These are phyloP conservation scores for Gossypium trilobum DNA, from an alignment of 441 rosid genomes.

Conservation along the genomic window DNA sequence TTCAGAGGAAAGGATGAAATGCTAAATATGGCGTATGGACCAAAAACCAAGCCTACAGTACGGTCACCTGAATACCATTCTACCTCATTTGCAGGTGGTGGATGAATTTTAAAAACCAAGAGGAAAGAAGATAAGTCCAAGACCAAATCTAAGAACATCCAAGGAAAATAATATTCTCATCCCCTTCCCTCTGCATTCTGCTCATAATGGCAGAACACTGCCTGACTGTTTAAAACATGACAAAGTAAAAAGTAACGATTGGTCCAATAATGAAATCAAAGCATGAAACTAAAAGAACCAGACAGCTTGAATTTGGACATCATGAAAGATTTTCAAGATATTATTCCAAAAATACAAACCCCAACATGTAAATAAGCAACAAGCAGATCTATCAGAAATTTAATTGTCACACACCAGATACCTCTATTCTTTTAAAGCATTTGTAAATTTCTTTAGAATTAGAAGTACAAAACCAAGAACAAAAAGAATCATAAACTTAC, in stretches of 20 bases:
- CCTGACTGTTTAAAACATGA: constrained; percentile 4
- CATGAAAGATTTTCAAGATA: background rate
- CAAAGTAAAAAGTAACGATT: background rate
- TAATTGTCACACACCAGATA: background rate
- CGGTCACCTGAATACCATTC: background rate
- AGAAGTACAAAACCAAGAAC: background rate
- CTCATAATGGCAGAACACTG: background rate
- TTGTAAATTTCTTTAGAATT: background rate
- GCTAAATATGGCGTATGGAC: constrained; percentile 12
- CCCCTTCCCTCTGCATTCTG: background rate
- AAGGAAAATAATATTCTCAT: background rate
- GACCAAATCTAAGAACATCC: background rate
- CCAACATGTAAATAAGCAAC: background rate
- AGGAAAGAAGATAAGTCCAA: background rate
- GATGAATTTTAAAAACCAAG: background rate
- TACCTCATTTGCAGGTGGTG: background rate
- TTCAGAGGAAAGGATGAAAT: background rate
- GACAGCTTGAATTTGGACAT: background rate
- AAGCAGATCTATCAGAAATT: background rate
- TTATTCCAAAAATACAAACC: background rate
- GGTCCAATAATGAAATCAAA: background rate
- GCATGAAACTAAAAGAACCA: background rate
- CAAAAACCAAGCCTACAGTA: constrained; percentile 10
- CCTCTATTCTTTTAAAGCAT: background rate
- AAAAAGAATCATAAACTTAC: constrained; percentile 30